A percentile compares a stretch with the other conserved stretches of the same genome.
These are phyloP conservation scores for Taphrina communis DNA, from an alignment of 1,139 yeast species.

Conservation along the genomic window DNA sequence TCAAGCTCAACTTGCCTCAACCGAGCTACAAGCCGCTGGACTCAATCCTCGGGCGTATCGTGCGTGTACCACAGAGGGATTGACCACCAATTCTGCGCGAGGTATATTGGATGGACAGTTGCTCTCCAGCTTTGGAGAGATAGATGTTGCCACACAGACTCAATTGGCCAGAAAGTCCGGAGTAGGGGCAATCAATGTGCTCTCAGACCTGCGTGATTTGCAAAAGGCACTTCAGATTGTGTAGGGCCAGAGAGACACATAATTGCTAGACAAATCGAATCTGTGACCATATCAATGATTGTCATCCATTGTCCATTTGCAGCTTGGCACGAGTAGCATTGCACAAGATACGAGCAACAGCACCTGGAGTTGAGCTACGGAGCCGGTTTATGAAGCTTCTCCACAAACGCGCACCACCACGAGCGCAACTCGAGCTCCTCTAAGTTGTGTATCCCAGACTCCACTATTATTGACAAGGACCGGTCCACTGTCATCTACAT, in stretches of 20 bases:
- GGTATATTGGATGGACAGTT: conserved; percentile 46
- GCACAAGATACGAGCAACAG: not conserved
- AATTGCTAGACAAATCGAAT: no score
- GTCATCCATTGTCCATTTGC: no score
- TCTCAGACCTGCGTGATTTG: conserved; percentile 45
- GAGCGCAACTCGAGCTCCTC: conserved; percentile 3
- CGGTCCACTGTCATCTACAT: not conserved
- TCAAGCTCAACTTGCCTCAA: conserved; percentile 85
- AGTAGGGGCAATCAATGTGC: conserved; percentile 43
- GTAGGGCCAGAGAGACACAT: not conserved
- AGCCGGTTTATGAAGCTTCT: conserved; percentile 8
- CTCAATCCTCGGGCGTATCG: conserved; percentile 67
- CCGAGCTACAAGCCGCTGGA: conserved; percentile 74
- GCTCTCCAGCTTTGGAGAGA: conserved; percentile 39
- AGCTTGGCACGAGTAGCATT: no score
- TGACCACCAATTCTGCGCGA: conserved; percentile 43
- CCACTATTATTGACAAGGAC: not conserved
- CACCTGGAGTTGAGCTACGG: not conserved
- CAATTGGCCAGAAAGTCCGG: conserved; percentile 46
- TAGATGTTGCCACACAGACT: conserved; percentile 42
- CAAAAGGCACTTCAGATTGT: conserved; percentile 43
- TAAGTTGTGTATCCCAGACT: not conserved
- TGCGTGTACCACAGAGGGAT: conserved; percentile 33
- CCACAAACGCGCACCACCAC: not conserved
- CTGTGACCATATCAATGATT: no score